These are phyloP conservation scores for Cryptosporidium sp. DNA, from an alignment of 169 alveolate species.

Conservation along the genomic window DNA sequence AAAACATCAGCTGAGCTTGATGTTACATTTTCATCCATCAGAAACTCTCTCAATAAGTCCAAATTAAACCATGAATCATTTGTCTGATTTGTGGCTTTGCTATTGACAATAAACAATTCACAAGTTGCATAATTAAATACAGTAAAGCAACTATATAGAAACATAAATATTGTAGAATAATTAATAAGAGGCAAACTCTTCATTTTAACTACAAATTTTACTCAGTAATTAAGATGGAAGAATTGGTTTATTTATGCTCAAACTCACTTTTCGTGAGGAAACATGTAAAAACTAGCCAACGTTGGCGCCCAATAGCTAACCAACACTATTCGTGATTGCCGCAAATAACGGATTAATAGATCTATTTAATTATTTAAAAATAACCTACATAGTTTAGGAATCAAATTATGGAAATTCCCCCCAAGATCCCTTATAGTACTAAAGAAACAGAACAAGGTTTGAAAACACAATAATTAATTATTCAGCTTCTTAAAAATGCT, in stretches of 20 bases:
- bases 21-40: constrained; percentile 5
- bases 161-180: neutral
- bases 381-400: neutral
- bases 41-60: constrained; percentile 22
- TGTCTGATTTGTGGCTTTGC: constrained; percentile 2
- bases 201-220: constrained; percentile 8
- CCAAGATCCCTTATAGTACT: neutral
- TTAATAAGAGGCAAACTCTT: constrained; percentile 6
- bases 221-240: constrained; percentile 8
- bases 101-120: constrained; percentile 5
- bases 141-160: neutral
- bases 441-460: too few relatives aligned
- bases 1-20: constrained; percentile 6
- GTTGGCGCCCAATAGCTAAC: constrained; percentile 16
- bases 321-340: neutral
- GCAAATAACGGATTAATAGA: neutral
- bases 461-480: neutral
- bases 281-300: neutral
- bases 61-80: constrained; percentile 57
- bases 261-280: constrained; percentile 16
- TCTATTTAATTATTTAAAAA: neutral
- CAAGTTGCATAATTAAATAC: neutral
- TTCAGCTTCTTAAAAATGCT: constrained; percentile 19
- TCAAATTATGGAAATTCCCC: neutral
- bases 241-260: neutral